A percentile compares a stretch with the other conserved stretches of the same genome.
These are phyloP conservation scores for Suillus subaureus DNA, from an alignment of 768 basidiomycete species.

Conservation along the genomic window DNA sequence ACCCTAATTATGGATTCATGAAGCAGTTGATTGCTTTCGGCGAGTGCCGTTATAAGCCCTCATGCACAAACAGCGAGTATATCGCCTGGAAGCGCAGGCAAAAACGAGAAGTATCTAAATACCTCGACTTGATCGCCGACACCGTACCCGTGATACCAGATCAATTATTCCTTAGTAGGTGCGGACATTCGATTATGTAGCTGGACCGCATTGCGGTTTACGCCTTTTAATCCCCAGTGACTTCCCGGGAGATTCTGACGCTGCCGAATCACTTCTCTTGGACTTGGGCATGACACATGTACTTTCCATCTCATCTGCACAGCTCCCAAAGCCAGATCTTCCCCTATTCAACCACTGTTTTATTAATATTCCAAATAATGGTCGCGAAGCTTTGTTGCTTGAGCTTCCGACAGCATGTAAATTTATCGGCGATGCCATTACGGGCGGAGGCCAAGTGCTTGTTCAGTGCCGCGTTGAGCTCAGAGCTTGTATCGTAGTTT, in stretches of 20 bases:
- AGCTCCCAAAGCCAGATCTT: slow-evolving; percentile 36
- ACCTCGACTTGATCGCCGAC: slow-evolving; percentile 53
- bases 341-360: slow-evolving; percentile 41
- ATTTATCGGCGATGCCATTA: slow-evolving; percentile 47
- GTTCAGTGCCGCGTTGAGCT: slow-evolving; percentile 57
- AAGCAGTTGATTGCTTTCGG: slow-evolving; percentile 59
- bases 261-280: slow-evolving; percentile 50
- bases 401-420: slow-evolving; percentile 47
- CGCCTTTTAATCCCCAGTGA: slow-evolving; percentile 39
- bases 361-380: slow-evolving; percentile 42
- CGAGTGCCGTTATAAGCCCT: slow-evolving; percentile 51
- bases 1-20: slow-evolving; percentile 53
- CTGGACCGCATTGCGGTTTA: not conserved
- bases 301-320: slow-evolving; percentile 56
- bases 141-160: slow-evolving; percentile 53
- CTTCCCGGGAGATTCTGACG: slow-evolving; percentile 54
- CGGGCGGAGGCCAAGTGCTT: slow-evolving; percentile 48
- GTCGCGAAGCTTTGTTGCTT: slow-evolving; percentile 44
- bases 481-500: slow-evolving; percentile 53
- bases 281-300: slow-evolving; percentile 58
- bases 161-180: slow-evolving; percentile 56
- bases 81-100: slow-evolving; percentile 60
- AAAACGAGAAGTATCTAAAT: slow-evolving; percentile 53
- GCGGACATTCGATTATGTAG: slow-evolving; percentile 3
- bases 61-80: slow-evolving; percentile 45